Conservation (phyloP, 176 grass and related monocot genomes). For the Leersia perrieri region DNA sequence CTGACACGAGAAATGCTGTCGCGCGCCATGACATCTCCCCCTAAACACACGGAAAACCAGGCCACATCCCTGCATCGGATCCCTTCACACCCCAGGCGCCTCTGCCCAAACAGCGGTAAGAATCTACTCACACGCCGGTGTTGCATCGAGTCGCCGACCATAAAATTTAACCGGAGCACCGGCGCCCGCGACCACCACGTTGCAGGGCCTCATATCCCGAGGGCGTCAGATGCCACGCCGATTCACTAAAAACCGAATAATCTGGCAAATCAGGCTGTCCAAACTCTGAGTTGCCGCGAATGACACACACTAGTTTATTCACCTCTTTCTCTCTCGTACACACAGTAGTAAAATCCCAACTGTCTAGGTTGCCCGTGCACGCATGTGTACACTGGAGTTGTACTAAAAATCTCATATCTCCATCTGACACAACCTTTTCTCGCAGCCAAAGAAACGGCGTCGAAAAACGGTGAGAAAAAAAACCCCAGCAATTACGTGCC, state of each 20-base stretch:
- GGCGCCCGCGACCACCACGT: conserved; percentile 16
- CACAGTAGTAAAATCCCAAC: not conserved
- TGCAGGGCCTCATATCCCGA: conserved; percentile 33
- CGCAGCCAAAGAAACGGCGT: not conserved
- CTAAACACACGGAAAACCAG: not conserved
- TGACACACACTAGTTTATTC: conserved; percentile 40
- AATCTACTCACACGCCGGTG: not conserved
- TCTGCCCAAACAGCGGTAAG: not conserved
- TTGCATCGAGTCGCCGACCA: no score
- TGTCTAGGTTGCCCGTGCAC: conserved; percentile 22
- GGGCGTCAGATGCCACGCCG: conserved; percentile 10
- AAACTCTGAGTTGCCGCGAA: not conserved
- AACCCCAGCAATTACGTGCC: not conserved
- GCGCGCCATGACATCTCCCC: not conserved
- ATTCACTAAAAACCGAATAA: conserved; percentile 1
- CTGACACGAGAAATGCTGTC: conserved; percentile 39
- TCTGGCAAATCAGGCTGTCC: conserved; percentile 32
- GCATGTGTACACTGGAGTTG: not conserved
- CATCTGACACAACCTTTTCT: not conserved
- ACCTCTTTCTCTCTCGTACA: not conserved
- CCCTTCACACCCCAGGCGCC: not conserved
- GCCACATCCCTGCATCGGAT: conserved; percentile 28
- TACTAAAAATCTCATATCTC: not conserved
- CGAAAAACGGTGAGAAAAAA: not conserved
- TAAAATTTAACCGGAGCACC: not conserved